Conservation (phyloP, 805 yeast genomes). For the Metschnikowia kofuensis region DNA sequence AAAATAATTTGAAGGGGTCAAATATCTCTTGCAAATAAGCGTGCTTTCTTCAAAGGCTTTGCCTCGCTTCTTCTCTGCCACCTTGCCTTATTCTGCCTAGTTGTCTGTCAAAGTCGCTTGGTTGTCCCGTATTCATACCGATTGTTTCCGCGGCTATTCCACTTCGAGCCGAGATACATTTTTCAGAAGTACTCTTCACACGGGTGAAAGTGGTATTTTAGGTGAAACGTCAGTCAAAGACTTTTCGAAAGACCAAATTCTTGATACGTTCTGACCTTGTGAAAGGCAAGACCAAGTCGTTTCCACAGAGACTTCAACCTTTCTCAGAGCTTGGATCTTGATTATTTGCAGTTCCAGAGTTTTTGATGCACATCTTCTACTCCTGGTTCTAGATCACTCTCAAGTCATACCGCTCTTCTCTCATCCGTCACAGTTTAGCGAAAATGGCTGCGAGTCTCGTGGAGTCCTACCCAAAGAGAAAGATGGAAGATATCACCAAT, state of each 20-base stretch:
- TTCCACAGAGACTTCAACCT: not conserved
- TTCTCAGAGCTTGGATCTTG: not conserved
- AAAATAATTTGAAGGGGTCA: not conserved
- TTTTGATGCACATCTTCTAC: not conserved
- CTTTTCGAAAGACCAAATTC: too few relatives aligned
- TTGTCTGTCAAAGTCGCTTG: not conserved
- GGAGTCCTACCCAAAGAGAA: slow-evolving; percentile 32
- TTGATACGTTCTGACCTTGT: not conserved
- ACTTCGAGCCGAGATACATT: not conserved
- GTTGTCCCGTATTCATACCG: not conserved
- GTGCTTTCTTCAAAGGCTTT: slow-evolving; percentile 2
- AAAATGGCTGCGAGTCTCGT: slow-evolving; percentile 35
- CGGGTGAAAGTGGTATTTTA: not conserved
- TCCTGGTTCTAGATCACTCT: not conserved
- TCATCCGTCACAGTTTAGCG: not conserved
- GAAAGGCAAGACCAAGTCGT: not conserved
- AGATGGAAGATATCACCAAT: slow-evolving; percentile 39
- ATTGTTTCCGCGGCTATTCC: slow-evolving; percentile 1
- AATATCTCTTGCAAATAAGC: slow-evolving; percentile 1
- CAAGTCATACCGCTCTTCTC: not conserved
- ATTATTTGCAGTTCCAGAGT: not conserved
- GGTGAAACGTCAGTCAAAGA: too few relatives aligned
- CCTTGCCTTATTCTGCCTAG: not conserved
- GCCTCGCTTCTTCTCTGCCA: slow-evolving; percentile 4
- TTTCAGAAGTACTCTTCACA: not conserved